Conservation (phyloP, 2,329 filamentous ascomycete genomes). For the Pseudocercospora macadamiae region DNA sequence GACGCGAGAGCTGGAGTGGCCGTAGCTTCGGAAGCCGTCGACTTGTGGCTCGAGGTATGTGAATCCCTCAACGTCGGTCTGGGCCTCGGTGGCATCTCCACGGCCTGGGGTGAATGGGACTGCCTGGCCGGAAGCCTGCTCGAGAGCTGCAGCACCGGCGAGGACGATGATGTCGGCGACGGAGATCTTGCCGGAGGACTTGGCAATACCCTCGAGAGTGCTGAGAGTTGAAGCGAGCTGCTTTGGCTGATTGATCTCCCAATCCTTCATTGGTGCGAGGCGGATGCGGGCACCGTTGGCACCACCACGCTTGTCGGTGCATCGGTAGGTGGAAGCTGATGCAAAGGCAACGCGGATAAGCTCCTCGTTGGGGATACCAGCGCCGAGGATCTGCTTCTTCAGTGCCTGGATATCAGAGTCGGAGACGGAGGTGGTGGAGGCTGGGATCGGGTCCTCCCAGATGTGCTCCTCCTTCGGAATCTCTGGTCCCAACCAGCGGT, state of each 20-base stretch:
- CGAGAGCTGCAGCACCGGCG: constrained; percentile 69
- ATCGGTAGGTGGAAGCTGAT: constrained; percentile 72
- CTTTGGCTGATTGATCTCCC: constrained; percentile 73
- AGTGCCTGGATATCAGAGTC: constrained; percentile 65
- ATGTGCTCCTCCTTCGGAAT: constrained; percentile 68
- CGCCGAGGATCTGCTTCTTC: constrained; percentile 68
- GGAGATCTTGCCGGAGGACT: constrained; percentile 67
- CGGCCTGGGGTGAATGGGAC: constrained; percentile 77
- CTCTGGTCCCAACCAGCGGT: constrained; percentile 75
- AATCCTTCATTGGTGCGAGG: constrained; percentile 70
- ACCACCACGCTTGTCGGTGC: constrained; percentile 78
- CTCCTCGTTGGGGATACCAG: constrained; percentile 63
- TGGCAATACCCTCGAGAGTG: constrained; percentile 66
- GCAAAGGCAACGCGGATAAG: constrained; percentile 70
- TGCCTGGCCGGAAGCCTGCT: constrained; percentile 67
- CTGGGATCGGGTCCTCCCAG: constrained; percentile 76
- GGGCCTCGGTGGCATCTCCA: constrained; percentile 69
- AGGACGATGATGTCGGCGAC: constrained; percentile 79
- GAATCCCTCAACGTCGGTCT: constrained; percentile 70
- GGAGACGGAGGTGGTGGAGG: constrained; percentile 58
- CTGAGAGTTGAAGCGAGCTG: constrained; percentile 65
- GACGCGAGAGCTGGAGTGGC: constrained; percentile 62
- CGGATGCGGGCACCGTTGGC: constrained; percentile 80
- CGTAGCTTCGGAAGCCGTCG: constrained; percentile 84
- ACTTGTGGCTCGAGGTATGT: constrained; percentile 66